Conservation (phyloP, 805 yeast species). For the Cyberlindnera maclurae region DNA sequence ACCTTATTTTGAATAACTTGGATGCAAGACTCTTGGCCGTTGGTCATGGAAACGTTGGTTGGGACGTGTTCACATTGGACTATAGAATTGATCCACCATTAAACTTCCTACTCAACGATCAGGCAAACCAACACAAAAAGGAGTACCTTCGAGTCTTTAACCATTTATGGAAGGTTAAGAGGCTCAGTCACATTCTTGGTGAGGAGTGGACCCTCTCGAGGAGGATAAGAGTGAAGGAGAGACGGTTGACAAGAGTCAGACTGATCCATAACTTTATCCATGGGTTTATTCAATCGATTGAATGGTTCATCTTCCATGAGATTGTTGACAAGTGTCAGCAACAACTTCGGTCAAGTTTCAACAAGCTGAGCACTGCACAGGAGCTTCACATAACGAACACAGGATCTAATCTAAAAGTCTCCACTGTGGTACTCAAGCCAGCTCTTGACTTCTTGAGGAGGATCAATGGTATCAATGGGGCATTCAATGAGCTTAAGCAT, state of each 20-base stretch:
- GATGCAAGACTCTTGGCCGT: slow-evolving; percentile 81
- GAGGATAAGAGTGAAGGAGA: slow-evolving; percentile 13
- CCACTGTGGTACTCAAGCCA: slow-evolving; percentile 27
- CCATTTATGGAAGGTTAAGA: slow-evolving; percentile 73
- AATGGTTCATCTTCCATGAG: slow-evolving; percentile 24
- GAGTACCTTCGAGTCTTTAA: slow-evolving; percentile 79
- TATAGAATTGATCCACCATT: slow-evolving; percentile 51
- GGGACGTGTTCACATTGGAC: slow-evolving; percentile 91
- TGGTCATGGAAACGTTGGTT: slow-evolving; percentile 69
- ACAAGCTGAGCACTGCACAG: slow-evolving; percentile 17
- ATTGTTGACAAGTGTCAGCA: slow-evolving; percentile 23
- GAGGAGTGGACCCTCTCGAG: slow-evolving; percentile 39
- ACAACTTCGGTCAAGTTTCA: slow-evolving; percentile 6
- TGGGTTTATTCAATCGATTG: slow-evolving; percentile 26
- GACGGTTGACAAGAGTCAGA: slow-evolving; percentile 10
- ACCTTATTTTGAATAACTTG: slow-evolving; percentile 41
- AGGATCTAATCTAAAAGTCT: slow-evolving; percentile 21
- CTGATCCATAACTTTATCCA: slow-evolving; percentile 28
- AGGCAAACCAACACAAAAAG: slow-evolving; percentile 34
- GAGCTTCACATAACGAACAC: slow-evolving; percentile 2
- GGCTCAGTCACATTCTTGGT: slow-evolving; percentile 47
- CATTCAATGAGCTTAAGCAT: slow-evolving; percentile 5
- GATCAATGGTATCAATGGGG: slow-evolving; percentile 9
- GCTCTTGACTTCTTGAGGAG: slow-evolving; percentile 15
- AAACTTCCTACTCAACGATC: slow-evolving; percentile 47